These are phyloP conservation scores for Apiospora kogelbergensis DNA, from an alignment of 2,329 filamentous ascomycete genomes.

Conservation along the genomic window DNA sequence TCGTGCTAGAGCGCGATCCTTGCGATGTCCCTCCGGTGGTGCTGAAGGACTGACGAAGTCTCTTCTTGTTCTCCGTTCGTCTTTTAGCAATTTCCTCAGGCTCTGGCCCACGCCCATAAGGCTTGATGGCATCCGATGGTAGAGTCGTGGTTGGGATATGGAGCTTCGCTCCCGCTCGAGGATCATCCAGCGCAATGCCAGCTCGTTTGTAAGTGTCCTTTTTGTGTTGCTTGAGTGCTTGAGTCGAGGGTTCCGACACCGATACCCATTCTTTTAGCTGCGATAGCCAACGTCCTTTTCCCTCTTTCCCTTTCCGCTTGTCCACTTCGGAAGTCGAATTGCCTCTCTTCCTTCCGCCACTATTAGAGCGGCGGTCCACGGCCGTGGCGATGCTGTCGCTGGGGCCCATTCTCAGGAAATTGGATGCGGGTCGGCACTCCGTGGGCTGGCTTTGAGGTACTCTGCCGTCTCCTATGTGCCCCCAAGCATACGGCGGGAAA, in stretches of 20 bases:
- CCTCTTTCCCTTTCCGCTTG: conserved; percentile 29
- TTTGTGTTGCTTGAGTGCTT: conserved; percentile 48
- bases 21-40: conserved; percentile 10
- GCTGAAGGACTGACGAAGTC: conserved; percentile 2
- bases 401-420: conserved; percentile 14
- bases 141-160: conserved; percentile 46
- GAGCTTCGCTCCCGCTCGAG: conserved; percentile 44
- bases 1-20: conserved; percentile 23
- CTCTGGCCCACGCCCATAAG: conserved; percentile 40
- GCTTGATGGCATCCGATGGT: conserved; percentile 46
- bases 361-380: neutral
- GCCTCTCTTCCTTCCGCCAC: conserved; percentile 10
- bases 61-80: conserved; percentile 25
- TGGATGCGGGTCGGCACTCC: neutral
- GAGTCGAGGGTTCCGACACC: conserved; percentile 49
- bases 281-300: conserved; percentile 37
- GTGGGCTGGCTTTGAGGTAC: neutral
- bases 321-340: conserved; percentile 15
- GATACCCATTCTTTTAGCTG: conserved; percentile 50
- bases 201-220: conserved; percentile 42
- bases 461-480: neutral
- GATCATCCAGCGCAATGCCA: conserved; percentile 44
- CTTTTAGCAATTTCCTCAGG: conserved; percentile 44
- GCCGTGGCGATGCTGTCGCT: neutral
- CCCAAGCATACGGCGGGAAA: neutral